Evolutionary conservation across 805 yeast species (phyloP).

Genomic region (Starmera amethionina): DNA sequence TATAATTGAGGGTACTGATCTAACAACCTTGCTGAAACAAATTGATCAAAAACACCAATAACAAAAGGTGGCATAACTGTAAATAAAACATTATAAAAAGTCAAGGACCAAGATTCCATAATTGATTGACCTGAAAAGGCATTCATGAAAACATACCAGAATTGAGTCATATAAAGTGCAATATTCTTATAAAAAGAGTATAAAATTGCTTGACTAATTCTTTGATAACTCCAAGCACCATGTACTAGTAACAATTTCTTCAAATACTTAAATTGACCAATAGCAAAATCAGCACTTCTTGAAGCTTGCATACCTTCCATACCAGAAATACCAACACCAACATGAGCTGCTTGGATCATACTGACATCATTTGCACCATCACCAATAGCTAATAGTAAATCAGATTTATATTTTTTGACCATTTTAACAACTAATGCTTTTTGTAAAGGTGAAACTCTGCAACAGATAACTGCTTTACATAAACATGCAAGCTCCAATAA

Average conservation of each 20-base stretch:
- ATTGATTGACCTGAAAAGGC: conserved; percentile 93
- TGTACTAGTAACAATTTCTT: conserved; percentile 81
- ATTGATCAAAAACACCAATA: conserved; percentile 94
- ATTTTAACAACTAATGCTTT: conserved; percentile 93
- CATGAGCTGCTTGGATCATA: conserved; percentile 99
- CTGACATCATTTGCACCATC: conserved; percentile 99
- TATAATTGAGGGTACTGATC: conserved; percentile 91
- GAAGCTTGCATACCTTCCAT: conserved; percentile 99
- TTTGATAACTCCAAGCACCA: conserved; percentile 96
- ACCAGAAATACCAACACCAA: conserved; percentile 98
- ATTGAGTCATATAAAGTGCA: conserved; percentile 94
- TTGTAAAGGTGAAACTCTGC: conserved; percentile 96
- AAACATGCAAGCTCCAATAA: conserved; percentile 71
- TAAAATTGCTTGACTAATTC: conserved; percentile 84
- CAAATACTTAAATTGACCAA: conserved; percentile 88
- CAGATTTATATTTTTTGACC: conserved; percentile 72
- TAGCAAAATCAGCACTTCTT: conserved; percentile 92
- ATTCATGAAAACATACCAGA: conserved; percentile 92
- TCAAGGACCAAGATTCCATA: conserved; percentile 96
- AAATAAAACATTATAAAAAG: conserved; percentile 89
- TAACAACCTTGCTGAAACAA: conserved; percentile 79
- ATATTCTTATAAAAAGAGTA: conserved; percentile 95
- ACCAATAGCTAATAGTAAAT: conserved; percentile 83
- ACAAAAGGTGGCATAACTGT: conserved; percentile 95
- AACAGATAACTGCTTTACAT: conserved; percentile 95